Evolutionary conservation across 78 protist genomes (phyloP).

Genomic region (Dictyostelium discoideum): DNA sequence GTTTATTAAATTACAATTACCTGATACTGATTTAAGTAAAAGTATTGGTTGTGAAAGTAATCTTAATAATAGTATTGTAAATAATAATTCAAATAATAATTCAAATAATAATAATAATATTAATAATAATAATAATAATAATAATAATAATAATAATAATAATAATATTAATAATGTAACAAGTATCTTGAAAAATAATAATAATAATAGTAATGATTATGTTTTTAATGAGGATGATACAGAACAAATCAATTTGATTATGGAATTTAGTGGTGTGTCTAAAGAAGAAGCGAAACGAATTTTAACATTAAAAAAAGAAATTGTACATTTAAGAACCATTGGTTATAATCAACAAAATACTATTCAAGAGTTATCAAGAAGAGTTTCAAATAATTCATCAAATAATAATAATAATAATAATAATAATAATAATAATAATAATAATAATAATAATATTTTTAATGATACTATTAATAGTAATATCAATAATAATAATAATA

Average conservation of each 20-base stretch:
- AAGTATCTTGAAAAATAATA: not conserved
- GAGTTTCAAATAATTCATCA: not conserved
- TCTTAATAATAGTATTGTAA: not conserved
- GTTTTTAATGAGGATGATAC: not conserved
- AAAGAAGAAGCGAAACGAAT: conserved; percentile 30
- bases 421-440: not conserved
- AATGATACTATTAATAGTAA: too few relatives aligned
- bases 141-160: not conserved
- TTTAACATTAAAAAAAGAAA: conserved; percentile 18
- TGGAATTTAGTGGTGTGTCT: conserved; percentile 3
- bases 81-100: not conserved
- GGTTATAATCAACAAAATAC: conserved; percentile 22
- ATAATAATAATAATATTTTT: not conserved
- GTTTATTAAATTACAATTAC: conserved; percentile 14
- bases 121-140: not conserved
- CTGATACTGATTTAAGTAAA: not conserved
- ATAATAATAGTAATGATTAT: not conserved
- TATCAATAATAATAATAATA: not conserved
- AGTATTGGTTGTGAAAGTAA: not conserved
- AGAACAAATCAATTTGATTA: not conserved
- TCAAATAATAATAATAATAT: conserved; percentile 8
- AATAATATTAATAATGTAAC: not conserved
- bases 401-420: not conserved
- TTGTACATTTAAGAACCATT: conserved; percentile 7
- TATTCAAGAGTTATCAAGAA: conserved; percentile 7